phyloP scores from a whole-genome alignment of 768 basidiomycete species.

The Zangia roseola region DNA sequence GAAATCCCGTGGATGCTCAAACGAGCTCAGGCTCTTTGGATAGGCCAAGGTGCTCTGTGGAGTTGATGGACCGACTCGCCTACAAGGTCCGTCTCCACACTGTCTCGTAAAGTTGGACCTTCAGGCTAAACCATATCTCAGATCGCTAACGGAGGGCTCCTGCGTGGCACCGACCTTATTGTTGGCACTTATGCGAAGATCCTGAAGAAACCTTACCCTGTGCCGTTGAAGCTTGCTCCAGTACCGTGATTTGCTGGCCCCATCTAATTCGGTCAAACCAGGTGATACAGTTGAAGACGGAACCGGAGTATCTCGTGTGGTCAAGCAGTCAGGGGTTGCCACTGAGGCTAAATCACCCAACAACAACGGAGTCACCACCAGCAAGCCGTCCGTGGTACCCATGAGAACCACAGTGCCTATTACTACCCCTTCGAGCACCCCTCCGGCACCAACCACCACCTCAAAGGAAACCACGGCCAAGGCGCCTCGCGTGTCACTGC shows the following conservation, averaged over 20 bases:
- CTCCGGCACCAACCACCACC: too few relatives aligned
- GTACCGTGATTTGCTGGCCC: background rate
- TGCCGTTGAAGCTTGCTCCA: background rate
- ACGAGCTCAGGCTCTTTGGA: conserved; percentile 9
- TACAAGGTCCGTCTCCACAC: conserved; percentile 28
- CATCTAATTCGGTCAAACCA: background rate
- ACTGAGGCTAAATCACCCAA: too few relatives aligned
- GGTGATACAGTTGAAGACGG: background rate
- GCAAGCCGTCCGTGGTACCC: too few relatives aligned
- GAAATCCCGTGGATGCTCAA: background rate
- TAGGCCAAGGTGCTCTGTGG: conserved; percentile 36
- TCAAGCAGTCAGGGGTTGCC: too few relatives aligned
- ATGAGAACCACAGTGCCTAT: too few relatives aligned
- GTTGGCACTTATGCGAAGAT: conserved; percentile 19
- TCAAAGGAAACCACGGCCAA: too few relatives aligned
- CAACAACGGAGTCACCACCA: too few relatives aligned
- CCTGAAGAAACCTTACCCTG: conserved; percentile 6
- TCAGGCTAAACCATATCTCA: background rate
- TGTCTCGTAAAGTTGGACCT: background rate
- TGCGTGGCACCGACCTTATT: conserved; percentile 21
- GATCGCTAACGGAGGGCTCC: conserved; percentile 20
- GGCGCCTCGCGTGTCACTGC: too few relatives aligned
- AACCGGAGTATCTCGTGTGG: background rate
- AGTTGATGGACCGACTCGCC: conserved; percentile 46
- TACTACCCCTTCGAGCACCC: too few relatives aligned